Evolutionary conservation across 1,284 basidiomycete genomes (phyloP), one percentile per base, ranked within the genome.

Genomic region (Vanrija humicola): DNA sequence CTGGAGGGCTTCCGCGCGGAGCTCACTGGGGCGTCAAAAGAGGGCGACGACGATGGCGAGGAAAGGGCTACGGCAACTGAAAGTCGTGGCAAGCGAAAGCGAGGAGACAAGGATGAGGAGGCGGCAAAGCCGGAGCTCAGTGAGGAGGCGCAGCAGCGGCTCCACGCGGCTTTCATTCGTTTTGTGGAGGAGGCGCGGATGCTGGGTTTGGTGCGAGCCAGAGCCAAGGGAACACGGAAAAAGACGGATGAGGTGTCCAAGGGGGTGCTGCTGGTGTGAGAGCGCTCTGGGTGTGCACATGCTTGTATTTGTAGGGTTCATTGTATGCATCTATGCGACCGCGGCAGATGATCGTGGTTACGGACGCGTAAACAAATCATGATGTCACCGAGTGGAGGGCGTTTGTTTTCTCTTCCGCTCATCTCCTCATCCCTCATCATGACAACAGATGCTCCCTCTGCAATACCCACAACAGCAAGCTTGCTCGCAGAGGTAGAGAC

Each of bases 111-210:
- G 5, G 45, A 25, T 29, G 23, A 47, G 18, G 46, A 50, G 7
- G 28, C 19, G 4, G 12, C 5, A 21, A 38, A 26, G 23, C 16
- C 42, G 23, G 34, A 42, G 38, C 42, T 23, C 29, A 47, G 58
- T 21, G 65, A 64, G 38, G 64, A 68, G 40, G 52, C 61, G 9
- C 60, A 67, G 19, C 65, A 62, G 15, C 55, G 69, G 12, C 46
- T 68, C 14, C 73, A 73, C 52, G 69, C 73, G n/a, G 52, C 63
- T 0, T 75, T 75, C 55, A 65, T 75, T 5, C 56, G 73, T 3
- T 73, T 72, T 59, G 68, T 68, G 26, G 70, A 72, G 46, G 73
- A 75, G 48, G 66, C 71, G 10, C 62, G 71, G 44, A 72, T 73
- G 69, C 44, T 73, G 25, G 73, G 73, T 1, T 51, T 75, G 25